phyloP scores from a whole-genome alignment of 108 stramenopile species.

The Bacterosira constricta region DNA sequence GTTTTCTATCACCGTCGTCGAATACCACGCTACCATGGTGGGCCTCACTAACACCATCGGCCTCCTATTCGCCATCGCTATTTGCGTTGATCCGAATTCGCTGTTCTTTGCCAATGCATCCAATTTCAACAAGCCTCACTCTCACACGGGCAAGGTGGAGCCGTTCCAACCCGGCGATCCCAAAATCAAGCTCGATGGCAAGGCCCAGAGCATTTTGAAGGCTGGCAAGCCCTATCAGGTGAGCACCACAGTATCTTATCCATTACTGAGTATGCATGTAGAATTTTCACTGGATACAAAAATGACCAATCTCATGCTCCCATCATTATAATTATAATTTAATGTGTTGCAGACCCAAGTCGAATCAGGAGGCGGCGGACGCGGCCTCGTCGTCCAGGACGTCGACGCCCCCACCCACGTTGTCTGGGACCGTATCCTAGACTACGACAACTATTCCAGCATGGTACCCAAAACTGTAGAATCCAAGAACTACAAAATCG shows the following conservation, averaged over 20 bases:
- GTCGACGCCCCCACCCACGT: slow-evolving; percentile 56
- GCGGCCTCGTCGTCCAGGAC: slow-evolving; percentile 68
- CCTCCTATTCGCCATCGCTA: not conserved
- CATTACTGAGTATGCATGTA: not conserved
- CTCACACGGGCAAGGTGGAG: slow-evolving; percentile 53
- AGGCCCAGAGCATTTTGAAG: slow-evolving; percentile 49
- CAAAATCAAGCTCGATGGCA: slow-evolving; percentile 54
- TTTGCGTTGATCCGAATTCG: not conserved
- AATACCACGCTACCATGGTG: not conserved
- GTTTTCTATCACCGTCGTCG: too few species aligned
- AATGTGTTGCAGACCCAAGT: slow-evolving; percentile 49
- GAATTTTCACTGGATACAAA: not conserved
- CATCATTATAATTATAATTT: not conserved
- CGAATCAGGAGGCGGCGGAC: slow-evolving; percentile 47
- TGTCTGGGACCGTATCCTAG: slow-evolving; percentile 62
- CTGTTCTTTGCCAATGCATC: slow-evolving; percentile 28
- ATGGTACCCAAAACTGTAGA: slow-evolving; percentile 60
- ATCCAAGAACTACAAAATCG: slow-evolving; percentile 52
- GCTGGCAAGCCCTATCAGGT: slow-evolving; percentile 62
- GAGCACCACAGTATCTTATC: not conserved
- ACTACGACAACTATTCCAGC: slow-evolving; percentile 57
- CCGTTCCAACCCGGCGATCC: slow-evolving; percentile 64
- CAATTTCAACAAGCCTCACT: slow-evolving; percentile 56
- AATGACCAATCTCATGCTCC: not conserved
- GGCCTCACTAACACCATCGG: not conserved